A percentile compares a stretch with the other conserved stretches of the same genome.
These are phyloP conservation scores for Triticum monococcum DNA, from an alignment of 176 grass and related monocot genomes.

Conservation along the genomic window DNA sequence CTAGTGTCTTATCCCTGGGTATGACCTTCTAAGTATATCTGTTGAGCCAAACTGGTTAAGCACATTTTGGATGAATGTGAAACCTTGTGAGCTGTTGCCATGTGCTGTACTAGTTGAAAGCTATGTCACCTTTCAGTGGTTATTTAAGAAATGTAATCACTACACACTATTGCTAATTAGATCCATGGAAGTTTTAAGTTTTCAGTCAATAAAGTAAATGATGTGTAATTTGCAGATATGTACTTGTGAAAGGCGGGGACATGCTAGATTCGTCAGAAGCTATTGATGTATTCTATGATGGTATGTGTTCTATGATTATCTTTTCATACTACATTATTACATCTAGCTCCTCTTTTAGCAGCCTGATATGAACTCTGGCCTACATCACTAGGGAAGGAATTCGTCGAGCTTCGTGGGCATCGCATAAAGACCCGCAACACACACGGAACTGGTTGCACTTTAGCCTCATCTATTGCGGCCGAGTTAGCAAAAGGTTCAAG, in stretches of 20 bases:
- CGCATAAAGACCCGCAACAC: conserved; percentile 75
- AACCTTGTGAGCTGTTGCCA: background rate
- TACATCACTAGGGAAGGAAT: conserved; percentile 69
- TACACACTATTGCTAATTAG: background rate
- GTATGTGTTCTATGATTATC: conserved; percentile 30
- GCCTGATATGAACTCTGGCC: conserved; percentile 9
- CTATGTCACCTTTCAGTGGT: conserved; percentile 4
- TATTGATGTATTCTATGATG: conserved; percentile 84
- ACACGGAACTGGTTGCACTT: conserved; percentile 97
- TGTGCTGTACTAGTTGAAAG: background rate
- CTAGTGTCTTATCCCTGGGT: background rate
- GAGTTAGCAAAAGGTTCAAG: conserved; percentile 84
- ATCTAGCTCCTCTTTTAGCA: background rate
- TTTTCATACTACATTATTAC: background rate
- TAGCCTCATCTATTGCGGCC: conserved; percentile 88
- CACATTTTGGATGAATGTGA: conserved; percentile 16
- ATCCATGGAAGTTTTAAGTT: background rate
- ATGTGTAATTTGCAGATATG: conserved; percentile 63
- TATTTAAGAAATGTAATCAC: background rate
- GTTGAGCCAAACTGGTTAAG: background rate
- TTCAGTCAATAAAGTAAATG: background rate
- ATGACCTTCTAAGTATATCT: background rate
- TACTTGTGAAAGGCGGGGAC: conserved; percentile 95
- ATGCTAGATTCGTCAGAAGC: conserved; percentile 59
- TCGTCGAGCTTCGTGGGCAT: conserved; percentile 57